Base-by-base conservation (phyloP, 2,329 filamentous ascomycete genomes). In the Paecilomyces sp. region DNA sequence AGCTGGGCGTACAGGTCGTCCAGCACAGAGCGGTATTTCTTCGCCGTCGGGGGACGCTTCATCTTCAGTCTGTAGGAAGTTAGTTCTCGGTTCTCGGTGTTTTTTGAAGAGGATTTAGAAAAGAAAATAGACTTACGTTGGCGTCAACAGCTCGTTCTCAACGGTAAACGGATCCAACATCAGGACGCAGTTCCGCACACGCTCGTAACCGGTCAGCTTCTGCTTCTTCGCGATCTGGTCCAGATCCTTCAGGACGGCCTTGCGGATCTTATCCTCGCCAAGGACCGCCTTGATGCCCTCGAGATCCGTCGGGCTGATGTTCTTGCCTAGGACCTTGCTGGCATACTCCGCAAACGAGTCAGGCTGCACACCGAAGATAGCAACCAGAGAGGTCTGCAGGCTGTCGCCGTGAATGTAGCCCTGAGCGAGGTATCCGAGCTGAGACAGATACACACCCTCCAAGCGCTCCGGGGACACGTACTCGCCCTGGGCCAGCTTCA, bases 391-490 rank as follows among this genome's bases (percentile, higher is more conserved):
- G 0, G 90, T 87, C 79, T 97, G 87, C 62, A 88, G 83, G 62
- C 87, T 86, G 72, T 97, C 93, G 50, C 94, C 94, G 77, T 99
- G 93, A 28, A 97, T 90, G 71, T 91, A 97, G 2, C 88, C 92
- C 70, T 89, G 88, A 24, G 87, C 84, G 28, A 97, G 79, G 66
- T 92, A 87, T 64, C 85, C 88, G 63, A 87, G 87, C 77, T 89
- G 92, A 63, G 89, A 91, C 63, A 95, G 82, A 75, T 92, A 95
- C 36, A 96, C 89, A 74, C 96, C 97, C 81, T 99, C 94, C 71
- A 99, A 91, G 60, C 92, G 90, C 79, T 99, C 94, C 13, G 94
- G 94, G 1, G 92, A 96, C 69, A 99, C 91, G 78, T 99, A 99
- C 79, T 99, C 94, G 74, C 94, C 94, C 77, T 99, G 94, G 0